Conservation (phyloP, 75 land plant species). For the Isoetes taiwanensis region DNA sequence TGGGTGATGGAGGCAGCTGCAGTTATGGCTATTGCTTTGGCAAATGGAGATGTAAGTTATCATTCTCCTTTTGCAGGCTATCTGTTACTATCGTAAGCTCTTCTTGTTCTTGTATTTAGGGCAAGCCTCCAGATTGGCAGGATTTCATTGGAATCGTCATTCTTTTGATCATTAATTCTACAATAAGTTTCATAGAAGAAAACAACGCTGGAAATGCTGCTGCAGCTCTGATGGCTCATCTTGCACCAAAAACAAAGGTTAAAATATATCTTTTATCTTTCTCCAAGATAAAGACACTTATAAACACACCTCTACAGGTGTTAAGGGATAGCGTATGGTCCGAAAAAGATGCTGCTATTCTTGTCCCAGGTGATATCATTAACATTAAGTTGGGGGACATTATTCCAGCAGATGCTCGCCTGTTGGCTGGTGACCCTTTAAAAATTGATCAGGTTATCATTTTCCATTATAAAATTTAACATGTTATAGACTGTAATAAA, state of each 20-base stretch:
- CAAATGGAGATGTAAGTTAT: constrained; percentile 15
- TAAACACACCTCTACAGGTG: neutral
- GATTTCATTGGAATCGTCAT: constrained; percentile 84
- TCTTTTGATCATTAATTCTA: constrained; percentile 74
- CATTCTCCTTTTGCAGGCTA: neutral
- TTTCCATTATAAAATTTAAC: too few species aligned
- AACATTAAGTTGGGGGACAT: constrained; percentile 69
- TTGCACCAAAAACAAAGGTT: constrained; percentile 94
- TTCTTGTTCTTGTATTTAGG: constrained; percentile 27
- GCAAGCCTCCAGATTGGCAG: constrained; percentile 94
- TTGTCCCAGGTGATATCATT: constrained; percentile 44
- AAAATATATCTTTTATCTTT: too few species aligned
- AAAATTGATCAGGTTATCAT: constrained; percentile 44
- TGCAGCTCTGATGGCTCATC: constrained; percentile 89
- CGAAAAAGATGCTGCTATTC: constrained; percentile 41
- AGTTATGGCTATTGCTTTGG: constrained; percentile 14
- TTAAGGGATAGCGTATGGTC: constrained; percentile 11
- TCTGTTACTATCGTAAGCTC: too few species aligned
- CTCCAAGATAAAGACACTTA: too few species aligned
- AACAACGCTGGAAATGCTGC: constrained; percentile 99
- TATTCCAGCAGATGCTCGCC: constrained; percentile 44
- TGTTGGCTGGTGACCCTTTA: constrained; percentile 64
- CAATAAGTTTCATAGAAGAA: constrained; percentile 94
- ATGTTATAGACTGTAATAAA: too few species aligned
- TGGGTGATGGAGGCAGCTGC: constrained; percentile 47